These are phyloP conservation scores for Fusarium humuli DNA, from an alignment of 2,329 filamentous ascomycete species.

Conservation along the genomic window DNA sequence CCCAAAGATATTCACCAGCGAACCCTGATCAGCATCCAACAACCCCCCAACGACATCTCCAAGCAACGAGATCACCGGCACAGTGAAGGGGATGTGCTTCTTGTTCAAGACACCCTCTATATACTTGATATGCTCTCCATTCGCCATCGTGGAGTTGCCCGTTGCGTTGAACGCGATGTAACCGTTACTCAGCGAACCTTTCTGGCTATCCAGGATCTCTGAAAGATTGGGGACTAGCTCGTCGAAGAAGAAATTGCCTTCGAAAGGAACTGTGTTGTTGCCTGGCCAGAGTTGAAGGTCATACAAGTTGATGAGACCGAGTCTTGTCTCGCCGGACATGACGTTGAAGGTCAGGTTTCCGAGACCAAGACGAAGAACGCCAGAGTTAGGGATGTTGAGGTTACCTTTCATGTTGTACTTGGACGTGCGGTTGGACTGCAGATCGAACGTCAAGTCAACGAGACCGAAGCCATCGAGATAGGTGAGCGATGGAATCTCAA, in stretches of 20 bases:
- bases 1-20: conserved; percentile 51
- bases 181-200: conserved; percentile 52
- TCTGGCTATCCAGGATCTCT: conserved; percentile 54
- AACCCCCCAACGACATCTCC: conserved; percentile 54
- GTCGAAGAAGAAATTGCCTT: conserved; percentile 57
- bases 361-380: conserved; percentile 56
- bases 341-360: conserved; percentile 61
- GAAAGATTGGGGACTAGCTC: conserved; percentile 56
- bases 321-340: conserved; percentile 52
- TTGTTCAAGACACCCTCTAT: conserved; percentile 58
- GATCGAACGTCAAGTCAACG: conserved; percentile 53
- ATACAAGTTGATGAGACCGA: conserved; percentile 55
- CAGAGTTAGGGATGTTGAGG: conserved; percentile 59
- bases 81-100: conserved; percentile 51
- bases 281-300: conserved; percentile 56
- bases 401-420: conserved; percentile 58
- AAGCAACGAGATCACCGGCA: conserved; percentile 55
- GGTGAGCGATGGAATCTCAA: conserved; percentile 56
- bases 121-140: conserved; percentile 58
- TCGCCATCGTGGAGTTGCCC: conserved; percentile 56
- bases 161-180: conserved; percentile 56
- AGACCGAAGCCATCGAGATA: conserved; percentile 55
- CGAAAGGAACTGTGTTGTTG: conserved; percentile 57
- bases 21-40: conserved; percentile 45
- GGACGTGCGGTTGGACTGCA: conserved; percentile 51